These are phyloP conservation scores for Chalaropsis thielavioides DNA, from an alignment of 2,329 filamentous ascomycete genomes.

Conservation along the genomic window DNA sequence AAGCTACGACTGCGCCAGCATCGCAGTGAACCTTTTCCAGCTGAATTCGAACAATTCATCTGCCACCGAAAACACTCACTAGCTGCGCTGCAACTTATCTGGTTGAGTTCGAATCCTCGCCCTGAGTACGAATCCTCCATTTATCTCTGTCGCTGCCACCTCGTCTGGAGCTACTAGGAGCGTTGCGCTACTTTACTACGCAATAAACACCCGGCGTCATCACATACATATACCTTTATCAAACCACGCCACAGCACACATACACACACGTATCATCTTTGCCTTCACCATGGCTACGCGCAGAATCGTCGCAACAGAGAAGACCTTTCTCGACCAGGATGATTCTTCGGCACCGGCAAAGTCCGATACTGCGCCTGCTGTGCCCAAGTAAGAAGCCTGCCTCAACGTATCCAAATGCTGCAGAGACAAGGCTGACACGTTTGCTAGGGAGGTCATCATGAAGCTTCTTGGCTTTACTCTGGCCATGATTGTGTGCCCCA, in stretches of 20 bases:
- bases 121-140: not conserved
- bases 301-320: conserved; percentile 50
- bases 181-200: not conserved
- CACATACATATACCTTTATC: not conserved
- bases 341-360: conserved; percentile 36
- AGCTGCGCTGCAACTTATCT: not conserved
- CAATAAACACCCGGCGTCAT: not conserved
- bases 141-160: too few relatives aligned
- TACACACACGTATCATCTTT: too few relatives aligned
- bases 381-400: conserved; percentile 50
- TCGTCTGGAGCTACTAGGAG: not conserved
- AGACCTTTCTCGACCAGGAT: conserved; percentile 49
- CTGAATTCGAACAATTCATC: not conserved
- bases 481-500: conserved; percentile 77
- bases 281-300: conserved; percentile 49
- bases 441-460: conserved; percentile 58
- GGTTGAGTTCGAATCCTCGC: too few relatives aligned
- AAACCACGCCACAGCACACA: not conserved
- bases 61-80: not conserved
- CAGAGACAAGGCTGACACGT: conserved; percentile 1
- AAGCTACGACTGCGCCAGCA: not conserved
- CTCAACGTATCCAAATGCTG: not conserved
- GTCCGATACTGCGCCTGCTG: conserved; percentile 67
- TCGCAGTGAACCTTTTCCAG: not conserved
- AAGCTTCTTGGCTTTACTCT: conserved; percentile 84